A percentile compares a stretch with the other conserved stretches of the same genome.
These are phyloP conservation scores for Rhazya stricta DNA, from an alignment of 257 asterid species.

Conservation along the genomic window DNA sequence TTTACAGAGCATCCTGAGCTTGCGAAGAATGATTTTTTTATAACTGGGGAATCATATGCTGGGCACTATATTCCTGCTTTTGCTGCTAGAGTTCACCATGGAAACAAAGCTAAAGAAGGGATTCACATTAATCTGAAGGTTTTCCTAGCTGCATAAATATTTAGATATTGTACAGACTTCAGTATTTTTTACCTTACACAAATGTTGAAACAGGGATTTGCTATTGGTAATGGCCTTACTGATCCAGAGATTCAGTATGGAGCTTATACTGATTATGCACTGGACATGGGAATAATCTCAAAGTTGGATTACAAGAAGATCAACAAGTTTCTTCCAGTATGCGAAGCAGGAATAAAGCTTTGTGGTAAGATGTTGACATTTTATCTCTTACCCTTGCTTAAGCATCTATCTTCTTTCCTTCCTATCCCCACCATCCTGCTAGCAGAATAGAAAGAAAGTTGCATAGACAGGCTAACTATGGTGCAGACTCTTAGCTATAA, in stretches of 20 bases:
- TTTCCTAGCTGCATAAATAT: conserved; percentile 12
- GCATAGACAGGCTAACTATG: not conserved
- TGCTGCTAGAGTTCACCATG: conserved; percentile 83
- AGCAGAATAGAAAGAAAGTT: not conserved
- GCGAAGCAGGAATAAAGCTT: conserved; percentile 72
- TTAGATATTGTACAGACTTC: not conserved
- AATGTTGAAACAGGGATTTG: conserved; percentile 62
- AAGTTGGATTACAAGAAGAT: conserved; percentile 66
- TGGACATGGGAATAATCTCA: conserved; percentile 69
- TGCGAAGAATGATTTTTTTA: conserved; percentile 73
- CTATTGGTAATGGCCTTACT: conserved; percentile 92
- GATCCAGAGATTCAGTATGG: conserved; percentile 87
- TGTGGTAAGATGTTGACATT: conserved; percentile 51
- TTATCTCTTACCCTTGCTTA: conserved; percentile 6
- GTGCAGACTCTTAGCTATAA: conserved; percentile 19
- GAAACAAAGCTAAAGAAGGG: conserved; percentile 83
- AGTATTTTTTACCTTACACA: conserved; percentile 22
- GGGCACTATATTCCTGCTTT: conserved; percentile 96
- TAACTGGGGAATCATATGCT: conserved; percentile 95
- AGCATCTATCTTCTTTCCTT: not conserved
- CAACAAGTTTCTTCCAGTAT: conserved; percentile 75
- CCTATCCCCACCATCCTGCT: not conserved
- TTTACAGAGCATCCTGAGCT: conserved; percentile 79
- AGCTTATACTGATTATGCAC: conserved; percentile 90
- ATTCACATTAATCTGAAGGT: conserved; percentile 80